Evolutionary conservation across 345 rosid genomes (phyloP).

Genomic region (Linum lewisii): DNA sequence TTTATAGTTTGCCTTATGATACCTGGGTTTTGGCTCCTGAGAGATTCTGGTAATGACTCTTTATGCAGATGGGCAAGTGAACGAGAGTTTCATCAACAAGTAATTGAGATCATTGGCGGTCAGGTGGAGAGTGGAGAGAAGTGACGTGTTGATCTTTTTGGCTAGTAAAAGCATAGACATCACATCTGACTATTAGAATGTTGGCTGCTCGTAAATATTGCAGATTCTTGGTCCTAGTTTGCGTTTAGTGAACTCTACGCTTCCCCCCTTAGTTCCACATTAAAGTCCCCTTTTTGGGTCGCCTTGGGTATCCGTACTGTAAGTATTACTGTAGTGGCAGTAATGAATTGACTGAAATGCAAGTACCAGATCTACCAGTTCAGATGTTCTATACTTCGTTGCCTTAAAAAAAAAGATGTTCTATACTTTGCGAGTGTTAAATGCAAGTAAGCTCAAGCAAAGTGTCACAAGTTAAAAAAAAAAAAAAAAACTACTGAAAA

Average conservation of each 20-base stretch:
- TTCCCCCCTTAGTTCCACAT: background rate
- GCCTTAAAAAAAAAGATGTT: too few species aligned
- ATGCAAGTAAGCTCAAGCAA: too few species aligned
- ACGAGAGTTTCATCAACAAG: background rate
- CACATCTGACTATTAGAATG: background rate
- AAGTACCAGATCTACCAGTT: too few species aligned
- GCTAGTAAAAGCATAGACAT: background rate
- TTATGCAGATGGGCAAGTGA: constrained; percentile 3
- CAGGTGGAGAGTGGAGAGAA: background rate
- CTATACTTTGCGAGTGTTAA: too few species aligned
- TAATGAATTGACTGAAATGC: too few species aligned
- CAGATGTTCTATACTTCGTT: too few species aligned
- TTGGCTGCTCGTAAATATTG: background rate
- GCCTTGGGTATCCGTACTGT: too few species aligned
- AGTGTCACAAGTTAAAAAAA: too few species aligned
- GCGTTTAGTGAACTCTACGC: background rate
- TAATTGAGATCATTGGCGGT: background rate
- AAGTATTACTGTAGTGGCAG: too few species aligned
- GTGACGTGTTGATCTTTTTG: background rate
- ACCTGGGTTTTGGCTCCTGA: background rate
- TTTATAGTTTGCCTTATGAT: background rate
- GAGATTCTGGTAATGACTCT: background rate
- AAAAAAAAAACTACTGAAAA: too few species aligned
- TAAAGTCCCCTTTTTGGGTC: too few species aligned
- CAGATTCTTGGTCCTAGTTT: too few species aligned